Percentiles rank a stretch among this genome's conserved stretches.
Conservation (phyloP, 1,284 basidiomycete genomes). For the Cutaneotrichosporon sp. region DNA sequence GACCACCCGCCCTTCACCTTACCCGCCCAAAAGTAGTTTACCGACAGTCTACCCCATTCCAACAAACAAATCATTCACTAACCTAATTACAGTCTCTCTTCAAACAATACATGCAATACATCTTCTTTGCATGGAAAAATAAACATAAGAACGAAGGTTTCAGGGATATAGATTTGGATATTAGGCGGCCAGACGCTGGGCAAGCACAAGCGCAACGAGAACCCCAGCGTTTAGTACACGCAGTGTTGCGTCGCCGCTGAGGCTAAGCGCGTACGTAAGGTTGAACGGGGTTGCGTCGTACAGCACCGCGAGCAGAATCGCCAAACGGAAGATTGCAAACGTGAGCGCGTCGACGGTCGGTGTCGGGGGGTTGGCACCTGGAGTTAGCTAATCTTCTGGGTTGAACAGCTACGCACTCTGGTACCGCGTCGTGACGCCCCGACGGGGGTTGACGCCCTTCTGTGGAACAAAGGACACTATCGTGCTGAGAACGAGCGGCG, state of each 20-base stretch:
- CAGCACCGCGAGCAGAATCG: slow-evolving; percentile 45
- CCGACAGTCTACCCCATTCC: too few species aligned
- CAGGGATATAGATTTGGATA: background rate
- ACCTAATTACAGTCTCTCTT: too few species aligned
- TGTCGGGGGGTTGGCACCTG: slow-evolving; percentile 30
- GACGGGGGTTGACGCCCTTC: slow-evolving; percentile 29
- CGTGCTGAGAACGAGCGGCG: slow-evolving; percentile 43
- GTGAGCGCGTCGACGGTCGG: slow-evolving; percentile 46
- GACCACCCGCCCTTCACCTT: too few species aligned
- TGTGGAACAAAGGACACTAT: slow-evolving; percentile 47
- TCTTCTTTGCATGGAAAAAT: background rate
- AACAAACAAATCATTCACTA: slow-evolving; percentile 4
- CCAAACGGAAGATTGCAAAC: slow-evolving; percentile 47
- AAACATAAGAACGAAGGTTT: background rate
- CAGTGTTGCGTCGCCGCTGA: slow-evolving; percentile 45
- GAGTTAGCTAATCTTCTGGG: slow-evolving; percentile 1
- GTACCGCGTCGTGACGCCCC: slow-evolving; percentile 33
- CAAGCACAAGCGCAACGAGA: slow-evolving; percentile 41
- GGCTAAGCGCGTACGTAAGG: slow-evolving; percentile 44
- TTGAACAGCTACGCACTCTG: slow-evolving; percentile 27
- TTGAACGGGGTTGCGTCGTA: slow-evolving; percentile 44
- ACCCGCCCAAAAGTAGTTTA: too few species aligned
- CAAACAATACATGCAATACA: too few species aligned
- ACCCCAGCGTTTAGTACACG: slow-evolving; percentile 47
- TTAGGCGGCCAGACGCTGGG: slow-evolving; percentile 33